Percentiles rank a stretch among this genome's conserved stretches.
Evolutionary conservation across 139 green algal species (phyloP).

Genomic region (Chlamydomonas eustigma): DNA sequence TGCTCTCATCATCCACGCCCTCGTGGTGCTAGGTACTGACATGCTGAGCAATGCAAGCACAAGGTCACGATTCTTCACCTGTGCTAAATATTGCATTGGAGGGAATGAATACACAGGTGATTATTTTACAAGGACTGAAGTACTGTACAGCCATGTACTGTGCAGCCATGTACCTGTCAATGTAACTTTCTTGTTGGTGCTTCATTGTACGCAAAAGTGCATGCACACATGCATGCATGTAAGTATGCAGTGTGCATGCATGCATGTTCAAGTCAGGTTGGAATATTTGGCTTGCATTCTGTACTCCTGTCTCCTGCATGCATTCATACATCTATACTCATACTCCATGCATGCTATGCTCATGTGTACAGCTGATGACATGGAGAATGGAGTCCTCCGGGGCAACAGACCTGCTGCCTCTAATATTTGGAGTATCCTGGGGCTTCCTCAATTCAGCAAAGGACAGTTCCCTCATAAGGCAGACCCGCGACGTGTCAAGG

Average conservation of each 20-base stretch:
- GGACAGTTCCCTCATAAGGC: constrained; percentile 32
- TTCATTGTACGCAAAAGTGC: no score
- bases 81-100: constrained; percentile 18
- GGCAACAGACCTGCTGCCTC: constrained; percentile 65
- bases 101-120: constrained; percentile 16
- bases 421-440: constrained; percentile 44
- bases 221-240: no score
- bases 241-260: no score
- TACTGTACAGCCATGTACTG: no score
- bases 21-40: constrained; percentile 34
- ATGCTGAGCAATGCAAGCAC: neutral
- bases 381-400: constrained; percentile 93
- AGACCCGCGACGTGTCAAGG: constrained; percentile 46
- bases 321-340: no score
- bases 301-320: no score
- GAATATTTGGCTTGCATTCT: no score
- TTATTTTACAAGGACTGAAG: no score
- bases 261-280: no score
- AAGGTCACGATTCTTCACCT: neutral
- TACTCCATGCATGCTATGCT: no score
- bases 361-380: constrained; percentile 79
- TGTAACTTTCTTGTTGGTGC: no score
- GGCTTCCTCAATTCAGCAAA: constrained; percentile 33
- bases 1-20: constrained; percentile 78
- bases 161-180: no score